Percentiles rank a stretch among this genome's conserved stretches.
Conservation (phyloP, 176 grass and related monocot genomes). For the Rhipidocladum racemiflorum region DNA sequence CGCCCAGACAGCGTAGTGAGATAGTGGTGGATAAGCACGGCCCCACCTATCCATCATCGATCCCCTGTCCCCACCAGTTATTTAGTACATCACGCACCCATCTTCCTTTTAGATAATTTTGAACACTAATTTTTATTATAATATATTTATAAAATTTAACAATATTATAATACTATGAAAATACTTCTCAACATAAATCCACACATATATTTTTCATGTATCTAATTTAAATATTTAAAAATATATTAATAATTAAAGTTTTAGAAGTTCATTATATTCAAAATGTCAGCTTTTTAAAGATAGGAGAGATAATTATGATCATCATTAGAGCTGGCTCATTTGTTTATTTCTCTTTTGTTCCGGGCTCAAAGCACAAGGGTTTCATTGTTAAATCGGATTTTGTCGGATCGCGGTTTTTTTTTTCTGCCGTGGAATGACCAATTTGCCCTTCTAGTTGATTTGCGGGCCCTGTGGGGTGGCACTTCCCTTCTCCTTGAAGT, state of each 20-base stretch:
- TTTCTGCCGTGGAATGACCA: not conserved
- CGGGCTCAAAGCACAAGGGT: not conserved
- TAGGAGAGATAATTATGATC: too few relatives aligned
- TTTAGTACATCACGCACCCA: not conserved
- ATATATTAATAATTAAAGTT: too few relatives aligned
- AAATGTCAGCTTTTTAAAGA: too few relatives aligned
- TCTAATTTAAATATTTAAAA: too few relatives aligned
- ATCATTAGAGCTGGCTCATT: not conserved
- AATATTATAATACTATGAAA: too few relatives aligned
- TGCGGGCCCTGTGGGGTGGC: not conserved
- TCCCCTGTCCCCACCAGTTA: not conserved
- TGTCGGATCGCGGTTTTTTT: not conserved
- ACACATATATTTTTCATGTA: too few relatives aligned
- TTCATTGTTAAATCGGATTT: not conserved
- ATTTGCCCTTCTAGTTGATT: not conserved
- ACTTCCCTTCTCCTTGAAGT: not conserved
- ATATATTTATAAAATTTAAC: too few relatives aligned
- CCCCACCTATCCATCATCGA: conserved; percentile 1
- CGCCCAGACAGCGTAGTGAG: not conserved
- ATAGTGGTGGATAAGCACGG: conserved; percentile 39
- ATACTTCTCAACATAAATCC: too few relatives aligned
- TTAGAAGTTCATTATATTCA: too few relatives aligned
- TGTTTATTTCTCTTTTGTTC: not conserved
- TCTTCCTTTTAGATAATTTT: too few relatives aligned
- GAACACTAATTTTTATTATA: too few relatives aligned